These are phyloP conservation scores for Vitis labrusca DNA, from an alignment of 164 flowering plant genomes.

Conservation along the genomic window DNA sequence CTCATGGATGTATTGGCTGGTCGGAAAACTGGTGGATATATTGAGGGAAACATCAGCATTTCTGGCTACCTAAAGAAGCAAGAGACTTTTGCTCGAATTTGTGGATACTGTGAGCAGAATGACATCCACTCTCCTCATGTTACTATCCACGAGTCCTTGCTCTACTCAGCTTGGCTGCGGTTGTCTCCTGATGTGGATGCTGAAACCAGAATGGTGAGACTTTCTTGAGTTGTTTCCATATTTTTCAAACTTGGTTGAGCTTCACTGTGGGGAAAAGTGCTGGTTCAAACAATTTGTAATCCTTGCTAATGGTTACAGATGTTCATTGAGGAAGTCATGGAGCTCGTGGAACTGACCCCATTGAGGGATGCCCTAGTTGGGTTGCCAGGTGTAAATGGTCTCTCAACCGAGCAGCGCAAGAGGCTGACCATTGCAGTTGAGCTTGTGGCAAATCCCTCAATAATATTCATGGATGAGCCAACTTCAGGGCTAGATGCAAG, in stretches of 20 bases:
- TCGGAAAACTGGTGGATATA: conserved; percentile 65
- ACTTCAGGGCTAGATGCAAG: conserved; percentile 74
- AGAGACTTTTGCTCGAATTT: conserved; percentile 60
- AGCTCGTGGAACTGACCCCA: conserved; percentile 45
- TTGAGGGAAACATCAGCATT: conserved; percentile 47
- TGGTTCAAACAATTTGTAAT: neutral
- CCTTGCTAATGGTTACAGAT: conserved; percentile 27
- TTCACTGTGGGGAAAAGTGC: too few species aligned
- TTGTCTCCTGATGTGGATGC: conserved; percentile 33
- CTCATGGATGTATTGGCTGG: conserved; percentile 71
- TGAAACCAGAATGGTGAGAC: conserved; percentile 39
- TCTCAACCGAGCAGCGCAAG: conserved; percentile 65
- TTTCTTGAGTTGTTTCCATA: too few species aligned
- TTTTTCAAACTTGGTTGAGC: too few species aligned
- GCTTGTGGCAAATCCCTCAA: conserved; percentile 65
- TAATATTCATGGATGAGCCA: conserved; percentile 75
- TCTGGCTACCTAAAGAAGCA: conserved; percentile 66
- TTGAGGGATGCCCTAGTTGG: conserved; percentile 51
- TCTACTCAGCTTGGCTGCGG: conserved; percentile 66
- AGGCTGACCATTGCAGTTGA: conserved; percentile 67
- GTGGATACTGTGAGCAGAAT: conserved; percentile 62
- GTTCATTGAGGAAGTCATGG: conserved; percentile 60
- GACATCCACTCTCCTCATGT: conserved; percentile 67
- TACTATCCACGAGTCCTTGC: conserved; percentile 57
- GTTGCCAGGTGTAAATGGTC: conserved; percentile 54